A percentile compares a stretch with the other conserved stretches of the same genome.
These are phyloP conservation scores for Simmondsia chinensis DNA, from an alignment of 148 eudicot species.

Conservation along the genomic window DNA sequence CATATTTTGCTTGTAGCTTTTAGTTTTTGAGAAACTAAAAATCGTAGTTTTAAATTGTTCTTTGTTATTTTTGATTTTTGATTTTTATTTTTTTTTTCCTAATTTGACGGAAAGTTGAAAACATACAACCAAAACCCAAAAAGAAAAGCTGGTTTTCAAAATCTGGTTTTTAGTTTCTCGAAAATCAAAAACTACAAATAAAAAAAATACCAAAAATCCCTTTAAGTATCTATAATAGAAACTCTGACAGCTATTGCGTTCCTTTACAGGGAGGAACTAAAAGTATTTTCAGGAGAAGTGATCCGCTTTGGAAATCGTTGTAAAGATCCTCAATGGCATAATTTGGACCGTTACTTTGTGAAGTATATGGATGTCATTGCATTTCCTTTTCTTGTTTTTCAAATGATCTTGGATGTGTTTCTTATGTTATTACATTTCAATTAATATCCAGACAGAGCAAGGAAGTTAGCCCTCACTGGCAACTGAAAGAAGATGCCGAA, in stretches of 20 bases:
- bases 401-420: background rate
- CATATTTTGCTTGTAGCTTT: too few species aligned
- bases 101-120: too few species aligned
- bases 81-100: background rate
- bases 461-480: constrained; percentile 45
- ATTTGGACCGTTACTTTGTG: constrained; percentile 60
- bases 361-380: constrained; percentile 27
- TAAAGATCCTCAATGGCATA: constrained; percentile 97
- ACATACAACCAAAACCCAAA: too few species aligned
- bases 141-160: too few species aligned
- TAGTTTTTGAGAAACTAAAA: too few species aligned
- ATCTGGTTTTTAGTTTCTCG: too few species aligned
- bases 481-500: constrained; percentile 69
- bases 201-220: too few species aligned
- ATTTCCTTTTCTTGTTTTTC: background rate
- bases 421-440: background rate
- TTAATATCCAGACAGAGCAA: constrained; percentile 23
- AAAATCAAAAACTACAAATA: too few species aligned
- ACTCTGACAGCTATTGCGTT: too few species aligned
- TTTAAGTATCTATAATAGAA: too few species aligned
- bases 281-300: constrained; percentile 75
- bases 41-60: too few species aligned
- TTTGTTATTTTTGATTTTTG: too few species aligned
- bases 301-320: constrained; percentile 88
- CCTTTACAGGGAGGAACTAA: constrained; percentile 69